Evolutionary conservation across 495 filamentous ascomycete genomes (phyloP), one percentile per base, ranked within the genome.

Genomic region (Penicillium waksmanii): DNA sequence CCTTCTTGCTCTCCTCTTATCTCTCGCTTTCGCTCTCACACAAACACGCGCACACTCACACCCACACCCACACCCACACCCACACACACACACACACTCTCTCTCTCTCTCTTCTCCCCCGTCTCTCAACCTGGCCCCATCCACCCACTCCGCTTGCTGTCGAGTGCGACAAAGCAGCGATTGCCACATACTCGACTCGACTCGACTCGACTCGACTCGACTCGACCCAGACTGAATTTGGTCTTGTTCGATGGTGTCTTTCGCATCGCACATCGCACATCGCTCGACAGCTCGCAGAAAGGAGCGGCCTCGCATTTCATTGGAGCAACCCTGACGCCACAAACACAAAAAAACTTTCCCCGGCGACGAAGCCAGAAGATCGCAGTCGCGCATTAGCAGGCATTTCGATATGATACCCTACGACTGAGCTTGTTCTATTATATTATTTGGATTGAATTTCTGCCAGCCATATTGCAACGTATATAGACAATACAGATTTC

Each of bases 401-500:
- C 76, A 75, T 78, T 78, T 76, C 70, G 73, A 76, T 76, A 76
- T 79, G 76, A 79, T 79, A 79, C 76, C 76, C 76, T 77, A 79
- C 73, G 72, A 73, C 73, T 72, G 73, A 77, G 70, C 71, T 77
- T 67, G 60, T 64, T 62, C 58, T 63, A 56, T 61, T 53, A 53
- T 38, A 13, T 56, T 47, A 59, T 63, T 66, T 55, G 34, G 18
- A 51, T 60, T 53, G 35, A 57, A 51, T 51, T 51, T 56, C 54
- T 56, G 52, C 53, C 53, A 48, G 42, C 51, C 51, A 62, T 62
- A 56, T 56, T 40, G 40, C 44, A 50, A 53, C 48, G 59, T 61
- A 64, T 55, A 64, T 64, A 64, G 62, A 64, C 62, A 60, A 64
- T 57, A 64, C 57, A 61, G 54, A 61, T 57, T 50, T 48, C 42